Base-by-base conservation (phyloP, 2,329 filamentous ascomycete genomes). In the Furcasterigmium sp. region DNA sequence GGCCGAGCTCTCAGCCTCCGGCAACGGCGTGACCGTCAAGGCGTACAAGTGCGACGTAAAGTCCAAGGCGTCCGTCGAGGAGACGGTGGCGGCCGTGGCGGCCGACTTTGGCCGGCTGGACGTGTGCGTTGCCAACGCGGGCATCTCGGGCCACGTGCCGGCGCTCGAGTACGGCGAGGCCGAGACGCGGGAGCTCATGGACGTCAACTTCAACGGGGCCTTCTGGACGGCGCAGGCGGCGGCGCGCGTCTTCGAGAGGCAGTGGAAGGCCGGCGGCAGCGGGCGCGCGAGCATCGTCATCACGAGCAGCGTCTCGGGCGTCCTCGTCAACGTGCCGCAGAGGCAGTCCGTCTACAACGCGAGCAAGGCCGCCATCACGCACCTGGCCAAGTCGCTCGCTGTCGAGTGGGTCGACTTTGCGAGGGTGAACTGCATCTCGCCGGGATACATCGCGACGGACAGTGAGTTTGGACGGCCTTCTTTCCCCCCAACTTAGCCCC, bases 361-460 rank as follows among this genome's bases (percentile, higher is more conserved):
- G 19, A 85, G 80, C 41, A 90, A 90, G 61, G 83, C 84, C 4
- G 86, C 77, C 4, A 84, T 90, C 5, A 64, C 87, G 42, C 85
- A 89, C 62, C 75, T 90, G 1, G 80, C 65, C 1, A 78, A 84
- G 45, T 87, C 84, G 59, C 70, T 90, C 8, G 85, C 85, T 2
- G 65, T 76, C 9, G 86, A 91, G 61, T 89, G 85, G 85, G 85
- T 84, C 37, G 62, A 70, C 52, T 65, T 85, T 59, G 80, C 79
- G 29, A n/a, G 46, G 9, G 46, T 49, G 23, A 49, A 49, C 44
- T 44, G 41, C 26, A 41, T 49, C 14, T 44, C 41, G n/a, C 46
- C 46, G 3, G 46, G 46, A 2, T 49, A 44, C 8, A 49, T 49
- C 17, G 44, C 45, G 18, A 49, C 46, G 4, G 46, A 46, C 6